Evolutionary conservation across 1,284 basidiomycete genomes (phyloP), one percentile per base, ranked within the genome.

Genomic region (Cerrena zonata): DNA sequence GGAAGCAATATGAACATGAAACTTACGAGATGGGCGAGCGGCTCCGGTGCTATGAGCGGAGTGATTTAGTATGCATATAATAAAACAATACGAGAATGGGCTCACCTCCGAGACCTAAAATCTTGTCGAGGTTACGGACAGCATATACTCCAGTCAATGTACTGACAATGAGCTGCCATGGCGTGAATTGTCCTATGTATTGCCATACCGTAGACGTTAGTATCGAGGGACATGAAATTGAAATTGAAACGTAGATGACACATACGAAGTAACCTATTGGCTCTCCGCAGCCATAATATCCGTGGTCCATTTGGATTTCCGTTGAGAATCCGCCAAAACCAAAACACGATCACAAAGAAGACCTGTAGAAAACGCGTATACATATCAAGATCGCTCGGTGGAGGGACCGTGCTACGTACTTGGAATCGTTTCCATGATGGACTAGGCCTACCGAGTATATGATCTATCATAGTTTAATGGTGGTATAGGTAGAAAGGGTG

Each of bases 91-190:
- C 21, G 15, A 39, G 24, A 51, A 21, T 13, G n/a, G 22, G 70
- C 87, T 69, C 61, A 92, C 91, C 79, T 54, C 79, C 84, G 23
- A 96, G 74, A 5, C 92, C 92, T 15, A 95, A 69, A 5, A 98
- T 76, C 67, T 87, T 90, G 68, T 97, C 94, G 15, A 94, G 70
- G 66, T 98, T 90, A 13, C 90, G 77, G 44, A 91, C 66, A 19
- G 91, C 86, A 66, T 97, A 99, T 10, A 95, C 74, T 25, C 82
- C 68, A 1, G 94, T 95, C 51, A 96, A 71, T 2, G 90, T 90
- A 57, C 82, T 89, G 51, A 93, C 78, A 48, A 97, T 80, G 58
- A 98, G 78, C 65, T 99, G 94, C 86, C 94, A 99, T 19, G 95
- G 95, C 0, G 93, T 89, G 70, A 92, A 96, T 23, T 83, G 81